Base-by-base conservation (phyloP, 1,284 basidiomycete species). In the Lignosus rhinocerotis region DNA sequence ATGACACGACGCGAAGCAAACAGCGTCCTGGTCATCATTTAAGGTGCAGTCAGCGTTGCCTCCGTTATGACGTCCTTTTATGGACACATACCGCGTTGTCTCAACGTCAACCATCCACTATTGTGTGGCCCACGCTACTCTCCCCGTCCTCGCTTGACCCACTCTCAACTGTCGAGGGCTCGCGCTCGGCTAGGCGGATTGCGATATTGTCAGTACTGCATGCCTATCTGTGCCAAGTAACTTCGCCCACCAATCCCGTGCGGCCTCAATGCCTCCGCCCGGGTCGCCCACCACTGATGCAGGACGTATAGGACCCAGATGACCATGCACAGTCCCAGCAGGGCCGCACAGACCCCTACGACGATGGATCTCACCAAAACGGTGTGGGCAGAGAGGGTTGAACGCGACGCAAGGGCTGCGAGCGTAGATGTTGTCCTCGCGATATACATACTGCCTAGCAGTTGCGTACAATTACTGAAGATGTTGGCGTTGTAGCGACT, bases 231-330 rank as follows among this genome's bases (percentile, higher is more conserved):
- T 19, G 19, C 10, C 11, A 19, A 19, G 10, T 6, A 12, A 36
- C 5, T 11, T 1, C 11, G n/a, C 50, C 32, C 21, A 51, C 50
- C 50, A 12, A 10, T 33, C 8, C 50, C 50, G 39, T 38, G 50
- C 38, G 50, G 50, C 12, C 50, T 19, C 50, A 51, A 30, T n/a
- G 25, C 50, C 33, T 42, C 50, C 38, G 50, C 50, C 2, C 50
- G 50, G 16, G 42, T 33, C 7, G 50, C 50, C 50, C 50, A 51
- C 50, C 50, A 51, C 5, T 30, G 16, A 19, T 51, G 50, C 3
- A 51, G 50, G 16, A 42, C 33, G 17, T 51, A 51, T 25, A 51
- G 8, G 25, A 51, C 25, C 50, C 50, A 51, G 16, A 30, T 6
- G 38, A 41, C 10, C 38, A 51, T 16, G 10, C 50, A 32, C 5